Evolutionary conservation across 2,329 filamentous ascomycete species (phyloP), one percentile per base, ranked within the genome.

Genomic region (Pseudogymnoascus sp.): DNA sequence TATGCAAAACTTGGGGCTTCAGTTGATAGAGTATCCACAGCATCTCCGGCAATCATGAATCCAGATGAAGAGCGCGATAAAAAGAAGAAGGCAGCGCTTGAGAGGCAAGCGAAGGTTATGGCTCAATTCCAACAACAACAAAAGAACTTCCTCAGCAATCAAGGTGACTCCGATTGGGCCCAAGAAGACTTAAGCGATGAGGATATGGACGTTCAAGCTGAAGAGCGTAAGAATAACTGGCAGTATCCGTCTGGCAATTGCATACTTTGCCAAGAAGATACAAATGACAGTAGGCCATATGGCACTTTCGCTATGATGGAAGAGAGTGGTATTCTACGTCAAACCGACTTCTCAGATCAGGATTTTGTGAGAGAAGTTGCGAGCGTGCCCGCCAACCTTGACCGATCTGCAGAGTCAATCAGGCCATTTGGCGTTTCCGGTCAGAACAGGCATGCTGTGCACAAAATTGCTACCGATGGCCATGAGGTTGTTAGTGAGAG

Each of bases 121-220:
- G 95, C 93, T 1, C 92, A 97, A 72, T 97, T 99, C 76, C 95
- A 98, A 74, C 89, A 96, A 72, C 93, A 99, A 72, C 96, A 98
- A 73, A 93, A 96, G 76, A 95, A 86, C 70, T 99, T 99, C 76
- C 79, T 99, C 77, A 89, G 91, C 63, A 95, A 89, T 67, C 93
- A 97, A 74, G 89, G 85, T n/a, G 82, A 87, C 43, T 84, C 96
- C 65, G 90, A 96, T 74, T 96, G 91, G 89, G 92, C 90, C 12
- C 89, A 95, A 65, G 84, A 91, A 60, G 85, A 89, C 40, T 82
- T 87, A 26, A 89, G 95, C 56, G 84, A 90, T 28, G 87, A 89
- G 62, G 86, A 90, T 61, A 66, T 77, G 11, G 83, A 85, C 40
- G 77, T 78, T 28, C 80, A 82, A 46, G 74, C 76, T 6, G 86